Evolutionary conservation across 1,284 basidiomycete genomes (phyloP).

Genomic region (Irpex lacteus): DNA sequence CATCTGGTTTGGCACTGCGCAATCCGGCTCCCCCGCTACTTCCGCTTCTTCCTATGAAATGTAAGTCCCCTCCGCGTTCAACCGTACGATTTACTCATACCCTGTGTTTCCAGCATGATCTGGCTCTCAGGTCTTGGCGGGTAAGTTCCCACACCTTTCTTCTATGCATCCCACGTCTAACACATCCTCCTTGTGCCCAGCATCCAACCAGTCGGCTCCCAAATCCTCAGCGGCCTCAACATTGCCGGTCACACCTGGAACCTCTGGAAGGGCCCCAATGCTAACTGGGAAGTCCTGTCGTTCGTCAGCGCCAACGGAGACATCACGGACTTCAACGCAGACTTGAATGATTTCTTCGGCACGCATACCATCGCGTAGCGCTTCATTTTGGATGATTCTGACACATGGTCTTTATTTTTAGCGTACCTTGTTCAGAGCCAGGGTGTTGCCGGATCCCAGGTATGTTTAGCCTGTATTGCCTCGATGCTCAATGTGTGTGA

Average conservation of each 20-base stretch:
- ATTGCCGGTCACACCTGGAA: conserved; percentile 54
- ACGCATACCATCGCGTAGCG: conserved; percentile 13
- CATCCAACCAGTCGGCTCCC: conserved; percentile 54
- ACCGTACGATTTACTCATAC: not conserved
- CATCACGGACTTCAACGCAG: conserved; percentile 51
- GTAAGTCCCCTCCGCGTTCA: conserved; percentile 29
- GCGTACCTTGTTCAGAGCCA: conserved; percentile 26
- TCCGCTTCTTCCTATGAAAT: conserved; percentile 52
- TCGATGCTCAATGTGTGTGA: too few species aligned
- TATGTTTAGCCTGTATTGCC: conserved; percentile 9
- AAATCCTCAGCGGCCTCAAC: conserved; percentile 38
- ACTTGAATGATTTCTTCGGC: conserved; percentile 58
- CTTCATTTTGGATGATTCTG: not conserved
- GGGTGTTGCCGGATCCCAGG: conserved; percentile 26
- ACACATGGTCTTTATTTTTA: conserved; percentile 6
- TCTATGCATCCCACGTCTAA: not conserved
- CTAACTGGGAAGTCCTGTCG: conserved; percentile 55
- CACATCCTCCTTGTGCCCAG: conserved; percentile 22
- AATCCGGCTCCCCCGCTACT: conserved; percentile 44
- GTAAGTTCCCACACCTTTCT: conserved; percentile 29
- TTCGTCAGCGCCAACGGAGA: conserved; percentile 49
- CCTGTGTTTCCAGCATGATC: conserved; percentile 44
- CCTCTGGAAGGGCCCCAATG: conserved; percentile 54
- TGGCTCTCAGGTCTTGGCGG: conserved; percentile 60
- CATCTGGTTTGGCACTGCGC: conserved; percentile 49